Conservation (phyloP, 2,329 filamentous ascomycete genomes). For the Hypomyces perniciosus region DNA sequence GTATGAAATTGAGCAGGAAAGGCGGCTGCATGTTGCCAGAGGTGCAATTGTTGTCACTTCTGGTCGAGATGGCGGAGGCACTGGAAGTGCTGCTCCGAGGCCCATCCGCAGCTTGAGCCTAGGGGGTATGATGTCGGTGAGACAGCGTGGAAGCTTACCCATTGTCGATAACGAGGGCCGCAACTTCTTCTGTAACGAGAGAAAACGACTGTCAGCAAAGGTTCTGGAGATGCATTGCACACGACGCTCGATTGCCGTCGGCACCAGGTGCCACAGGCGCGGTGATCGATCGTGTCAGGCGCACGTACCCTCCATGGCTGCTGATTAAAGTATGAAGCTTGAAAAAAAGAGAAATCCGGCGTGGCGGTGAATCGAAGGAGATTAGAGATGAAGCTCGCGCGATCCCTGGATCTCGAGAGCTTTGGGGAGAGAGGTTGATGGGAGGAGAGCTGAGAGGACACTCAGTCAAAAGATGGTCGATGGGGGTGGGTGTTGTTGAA, state of each 20-base stretch:
- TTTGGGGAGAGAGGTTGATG: conserved; percentile 12
- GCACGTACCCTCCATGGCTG: conserved; percentile 51
- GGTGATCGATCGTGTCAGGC: conserved; percentile 11
- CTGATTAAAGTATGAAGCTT: conserved; percentile 37
- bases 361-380: conserved; percentile 2
- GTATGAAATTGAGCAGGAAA: background rate
- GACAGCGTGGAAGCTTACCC: conserved; percentile 68
- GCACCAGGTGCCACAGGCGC: conserved; percentile 4
- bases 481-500: conserved; percentile 22
- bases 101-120: conserved; percentile 3
- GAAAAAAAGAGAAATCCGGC: conserved; percentile 13
- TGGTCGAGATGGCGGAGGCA: background rate
- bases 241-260: conserved; percentile 2
- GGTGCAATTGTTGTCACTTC: background rate
- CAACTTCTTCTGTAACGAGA: conserved; percentile 84
- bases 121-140: conserved; percentile 29
- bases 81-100: conserved; percentile 13
- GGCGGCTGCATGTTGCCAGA: background rate
- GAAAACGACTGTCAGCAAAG: conserved; percentile 36
- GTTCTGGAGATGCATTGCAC: conserved; percentile 9
- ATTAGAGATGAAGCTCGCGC: conserved; percentile 12
- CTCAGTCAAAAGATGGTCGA: conserved; percentile 15
- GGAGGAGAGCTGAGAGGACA: conserved; percentile 15
- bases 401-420: conserved; percentile 12
- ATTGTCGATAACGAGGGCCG: conserved; percentile 99